A percentile compares a stretch with the other conserved stretches of the same genome.
Conservation (phyloP, 1,139 yeast species). For the Zygosaccharomyces pseudobailii region DNA sequence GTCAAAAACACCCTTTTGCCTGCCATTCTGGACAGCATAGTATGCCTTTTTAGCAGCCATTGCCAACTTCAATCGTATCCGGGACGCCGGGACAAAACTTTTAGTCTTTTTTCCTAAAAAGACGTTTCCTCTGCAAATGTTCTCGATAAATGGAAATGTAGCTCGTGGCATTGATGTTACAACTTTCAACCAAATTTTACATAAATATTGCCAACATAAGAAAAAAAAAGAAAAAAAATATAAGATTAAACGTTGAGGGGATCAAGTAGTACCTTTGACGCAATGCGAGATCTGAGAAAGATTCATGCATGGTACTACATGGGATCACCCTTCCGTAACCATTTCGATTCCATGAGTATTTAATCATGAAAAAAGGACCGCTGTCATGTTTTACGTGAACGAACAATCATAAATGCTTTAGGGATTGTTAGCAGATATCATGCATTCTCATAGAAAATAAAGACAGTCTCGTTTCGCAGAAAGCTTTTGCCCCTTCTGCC, state of each 20-base stretch:
- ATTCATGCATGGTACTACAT: neutral
- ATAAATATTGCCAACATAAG: neutral
- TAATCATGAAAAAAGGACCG: too few species aligned
- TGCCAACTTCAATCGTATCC: neutral
- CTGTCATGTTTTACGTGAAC: too few species aligned
- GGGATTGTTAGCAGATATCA: too few species aligned
- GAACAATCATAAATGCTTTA: too few species aligned
- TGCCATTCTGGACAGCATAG: constrained; percentile 63
- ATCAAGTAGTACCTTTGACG: neutral
- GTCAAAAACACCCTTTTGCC: constrained; percentile 46
- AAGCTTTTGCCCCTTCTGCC: too few species aligned
- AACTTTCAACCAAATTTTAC: neutral
- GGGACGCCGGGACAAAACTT: neutral
- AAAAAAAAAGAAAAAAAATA: neutral
- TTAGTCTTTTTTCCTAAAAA: neutral
- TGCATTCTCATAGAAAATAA: too few species aligned
- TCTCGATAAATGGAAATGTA: neutral
- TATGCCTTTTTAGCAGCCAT: constrained; percentile 23
- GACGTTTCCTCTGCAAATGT: neutral
- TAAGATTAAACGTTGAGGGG: neutral
- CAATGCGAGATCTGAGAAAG: neutral
- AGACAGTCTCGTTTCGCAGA: too few species aligned
- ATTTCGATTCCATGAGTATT: too few species aligned
- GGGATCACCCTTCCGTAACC: too few species aligned
- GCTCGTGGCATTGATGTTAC: neutral